These are phyloP conservation scores for Withania somnifera DNA, from an alignment of 305 asterid genomes.

Conservation along the genomic window DNA sequence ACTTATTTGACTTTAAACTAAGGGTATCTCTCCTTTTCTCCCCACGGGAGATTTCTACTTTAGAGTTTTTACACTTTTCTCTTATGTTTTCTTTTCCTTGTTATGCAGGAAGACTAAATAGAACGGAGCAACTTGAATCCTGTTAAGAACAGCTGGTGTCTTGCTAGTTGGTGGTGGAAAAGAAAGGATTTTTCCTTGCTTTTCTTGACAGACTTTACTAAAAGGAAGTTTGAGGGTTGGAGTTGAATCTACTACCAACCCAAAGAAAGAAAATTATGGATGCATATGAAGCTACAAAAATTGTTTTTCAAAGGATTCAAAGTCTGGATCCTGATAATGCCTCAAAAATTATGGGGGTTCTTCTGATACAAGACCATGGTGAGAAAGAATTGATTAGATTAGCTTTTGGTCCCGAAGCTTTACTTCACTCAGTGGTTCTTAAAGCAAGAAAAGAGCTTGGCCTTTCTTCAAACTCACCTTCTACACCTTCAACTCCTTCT, in stretches of 20 bases:
- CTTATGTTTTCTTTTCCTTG: slow-evolving; percentile 8
- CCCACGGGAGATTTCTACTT: slow-evolving; percentile 16
- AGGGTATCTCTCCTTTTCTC: slow-evolving; percentile 17
- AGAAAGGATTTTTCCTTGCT: background rate
- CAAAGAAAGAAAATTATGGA: slow-evolving; percentile 31
- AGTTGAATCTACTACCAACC: slow-evolving; percentile 29
- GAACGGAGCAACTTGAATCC: slow-evolving; percentile 25
- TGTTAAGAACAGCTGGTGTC: slow-evolving; percentile 7
- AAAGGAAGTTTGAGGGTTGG: slow-evolving; percentile 29
- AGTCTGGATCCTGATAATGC: slow-evolving; percentile 56
- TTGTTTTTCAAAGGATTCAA: slow-evolving; percentile 58
- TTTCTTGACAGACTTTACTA: slow-evolving; percentile 14
- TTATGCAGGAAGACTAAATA: slow-evolving; percentile 38
- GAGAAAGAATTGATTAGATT: slow-evolving; percentile 80
- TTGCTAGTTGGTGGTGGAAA: slow-evolving; percentile 17
- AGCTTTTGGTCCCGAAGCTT: slow-evolving; percentile 64
- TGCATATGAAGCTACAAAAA: slow-evolving; percentile 71
- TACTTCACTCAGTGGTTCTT: slow-evolving; percentile 42
- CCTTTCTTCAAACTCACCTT: slow-evolving; percentile 36
- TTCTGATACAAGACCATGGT: slow-evolving; percentile 67
- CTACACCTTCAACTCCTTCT: slow-evolving; percentile 37
- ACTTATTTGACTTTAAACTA: slow-evolving; percentile 9
- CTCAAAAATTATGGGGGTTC: slow-evolving; percentile 61
- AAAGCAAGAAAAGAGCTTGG: slow-evolving; percentile 42
- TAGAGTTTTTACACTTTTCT: background rate